These are phyloP conservation scores for Aspergillus brunneoviolaceus DNA, from an alignment of 2,329 filamentous ascomycete genomes.

Conservation along the genomic window DNA sequence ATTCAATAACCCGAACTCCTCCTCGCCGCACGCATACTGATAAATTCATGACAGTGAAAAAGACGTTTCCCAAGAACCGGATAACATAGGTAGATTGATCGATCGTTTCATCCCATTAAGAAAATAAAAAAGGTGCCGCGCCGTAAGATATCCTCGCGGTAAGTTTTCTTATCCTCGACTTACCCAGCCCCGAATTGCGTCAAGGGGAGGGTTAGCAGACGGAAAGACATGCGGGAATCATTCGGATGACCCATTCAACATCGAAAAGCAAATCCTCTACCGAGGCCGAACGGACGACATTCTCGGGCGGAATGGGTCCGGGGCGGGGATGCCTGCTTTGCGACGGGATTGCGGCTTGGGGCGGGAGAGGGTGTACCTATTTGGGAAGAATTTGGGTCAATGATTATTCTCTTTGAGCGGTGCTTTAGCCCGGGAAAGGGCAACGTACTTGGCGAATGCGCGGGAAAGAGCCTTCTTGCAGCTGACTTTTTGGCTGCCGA, in stretches of 20 bases:
- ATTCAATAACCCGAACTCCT: no score
- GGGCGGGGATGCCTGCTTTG: constrained; percentile 36
- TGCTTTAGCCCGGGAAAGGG: neutral
- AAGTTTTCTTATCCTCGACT: no score
- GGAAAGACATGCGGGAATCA: neutral
- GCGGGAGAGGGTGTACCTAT: constrained; percentile 41
- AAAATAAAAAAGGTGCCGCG: no score
- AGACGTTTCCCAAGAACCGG: no score
- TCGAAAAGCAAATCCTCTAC: constrained; percentile 1
- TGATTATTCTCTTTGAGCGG: neutral
- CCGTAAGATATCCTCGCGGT: no score
- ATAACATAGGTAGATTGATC: no score
- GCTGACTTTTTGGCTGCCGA: constrained; percentile 93
- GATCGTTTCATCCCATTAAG: no score
- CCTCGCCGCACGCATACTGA: no score
- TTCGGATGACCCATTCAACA: neutral
- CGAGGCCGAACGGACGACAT: constrained; percentile 6
- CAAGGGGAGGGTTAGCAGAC: no score
- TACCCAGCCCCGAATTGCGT: no score
- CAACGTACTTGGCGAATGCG: constrained; percentile 89
- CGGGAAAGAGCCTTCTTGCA: constrained; percentile 94
- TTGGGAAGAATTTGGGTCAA: neutral
- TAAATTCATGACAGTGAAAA: no score
- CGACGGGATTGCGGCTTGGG: constrained; percentile 43
- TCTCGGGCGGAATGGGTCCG: constrained; percentile 27